Base-by-base conservation (phyloP, 177 flowering plant genomes). In the Vitis hybrid region DNA sequence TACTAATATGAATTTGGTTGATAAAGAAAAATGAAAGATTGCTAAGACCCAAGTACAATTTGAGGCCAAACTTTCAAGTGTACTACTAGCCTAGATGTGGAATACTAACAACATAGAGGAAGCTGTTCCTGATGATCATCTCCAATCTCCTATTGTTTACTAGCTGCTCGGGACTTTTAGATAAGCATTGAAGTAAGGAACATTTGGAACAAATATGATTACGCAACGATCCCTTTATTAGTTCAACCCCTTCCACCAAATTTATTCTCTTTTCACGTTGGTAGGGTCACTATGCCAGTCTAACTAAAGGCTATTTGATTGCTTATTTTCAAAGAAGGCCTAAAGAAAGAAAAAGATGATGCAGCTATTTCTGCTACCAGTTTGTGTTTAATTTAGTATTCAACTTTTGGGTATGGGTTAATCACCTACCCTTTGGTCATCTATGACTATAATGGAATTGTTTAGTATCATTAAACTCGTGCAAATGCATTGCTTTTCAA, bases 221-320 rank as follows among this genome's bases (percentile, higher is more conserved):
- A 66, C 53, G 64, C 62, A 65, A 12, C 22, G 60, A 70, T 61
- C 45, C 16, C 75, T 77, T 67, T 66, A 78, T 72, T 74, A 19
- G 75, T 69, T 79, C 77, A 66, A 79, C 73, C 65, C 61, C 59
- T 75, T 71, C 76, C 64, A 83, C 72, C 79, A 67, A 71, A 75
- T 49, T 10, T 45, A 16, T 64, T 48, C 29, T 64, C 58, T 7
- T 49, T 14, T 16, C 60, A 13, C n/a, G 45, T 57, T 26, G 18
- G 53, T 60, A 56, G 53, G 56, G 45, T 18, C 58, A 18, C 2
- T 5, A 10, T 16, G 45, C 26, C 56, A 29, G n/a, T 31, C 13
- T 63, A 51, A 69, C 9, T 3, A 72, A 57, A 57, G 60, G 10
- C 60, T 1, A 18, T 57, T 60, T 29, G 39, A 61, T 68, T 73